Base-by-base conservation (phyloP, 768 basidiomycete genomes). In the Pleurotus eryngii region DNA sequence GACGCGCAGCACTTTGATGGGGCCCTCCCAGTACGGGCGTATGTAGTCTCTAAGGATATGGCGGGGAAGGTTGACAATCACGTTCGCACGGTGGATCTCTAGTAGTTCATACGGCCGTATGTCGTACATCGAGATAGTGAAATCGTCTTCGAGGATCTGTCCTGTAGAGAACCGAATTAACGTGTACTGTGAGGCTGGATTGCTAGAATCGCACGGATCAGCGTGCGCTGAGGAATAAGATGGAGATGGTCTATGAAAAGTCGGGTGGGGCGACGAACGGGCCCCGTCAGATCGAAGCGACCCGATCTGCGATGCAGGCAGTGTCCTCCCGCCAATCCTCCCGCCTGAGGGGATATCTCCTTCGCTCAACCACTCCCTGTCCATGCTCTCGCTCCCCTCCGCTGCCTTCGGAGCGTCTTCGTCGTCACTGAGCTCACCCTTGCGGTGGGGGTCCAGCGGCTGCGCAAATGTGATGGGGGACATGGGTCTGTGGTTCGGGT, bases 161-260 rank as follows among this genome's bases (percentile, higher is more conserved):
- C 87, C 86, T 0, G 88, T 88, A 2, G 87, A 81, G 63, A 85
- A 90, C 1, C 84, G 80, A 15, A 89, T 64, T 11, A 90, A 73
- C 0, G 78, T 76, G 67, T 81, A 85, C 49, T 72, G 70, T 1
- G 58, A 12, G 62, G 57, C 50, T 24, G 40, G 5, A 24, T 27
- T 49, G 9, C 50, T 45, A 8, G 38, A 46, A 37, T 55, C 43
- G 30, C 42, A 22, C 14, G 20, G 15, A 14, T 54, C 51, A 15
- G 60, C 27, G 15, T 38, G 26, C 9, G 50, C 9, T 9, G 50
- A 40, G 24, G 46, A 27, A 24, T 40, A 54, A 20, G 51, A 54
- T 12, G 51, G 22, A 8, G 51, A 54, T 6, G 51, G 51, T 18
- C 39, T 35, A 22, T 54, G 51, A 22, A 45, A 17, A 11, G 42